phyloP scores from a whole-genome alignment of 805 yeast species.

The Kregervanrija delftensis region DNA sequence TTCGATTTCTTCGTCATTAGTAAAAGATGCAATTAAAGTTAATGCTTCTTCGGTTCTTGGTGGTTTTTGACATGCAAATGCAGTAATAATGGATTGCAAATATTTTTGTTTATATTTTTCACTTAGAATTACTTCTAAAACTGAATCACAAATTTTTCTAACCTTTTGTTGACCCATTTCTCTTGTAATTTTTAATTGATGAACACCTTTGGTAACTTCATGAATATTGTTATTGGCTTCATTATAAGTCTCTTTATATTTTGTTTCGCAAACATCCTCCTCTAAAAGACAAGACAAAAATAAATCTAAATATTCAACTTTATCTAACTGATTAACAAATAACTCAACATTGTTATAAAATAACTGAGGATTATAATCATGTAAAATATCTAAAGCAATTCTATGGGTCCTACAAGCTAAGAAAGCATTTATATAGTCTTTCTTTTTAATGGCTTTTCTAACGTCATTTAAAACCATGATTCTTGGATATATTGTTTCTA shows the following conservation, averaged over 20 bases:
- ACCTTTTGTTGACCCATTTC: constrained; percentile 39
- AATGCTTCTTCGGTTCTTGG: constrained; percentile 78
- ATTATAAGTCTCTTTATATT: constrained; percentile 65
- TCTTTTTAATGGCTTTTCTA: constrained; percentile 54
- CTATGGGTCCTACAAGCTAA: constrained; percentile 82
- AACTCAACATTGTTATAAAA: constrained; percentile 57
- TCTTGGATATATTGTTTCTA: constrained; percentile 91
- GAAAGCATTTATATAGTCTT: constrained; percentile 68
- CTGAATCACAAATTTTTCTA: constrained; percentile 67
- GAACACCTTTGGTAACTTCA: constrained; percentile 2
- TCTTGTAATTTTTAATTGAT: constrained; percentile 3
- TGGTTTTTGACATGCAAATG: constrained; percentile 87
- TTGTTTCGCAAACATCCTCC: constrained; percentile 77
- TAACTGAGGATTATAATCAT: constrained; percentile 75
- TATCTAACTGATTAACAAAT: constrained; percentile 64
- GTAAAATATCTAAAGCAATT: constrained; percentile 80
- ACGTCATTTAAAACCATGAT: constrained; percentile 85
- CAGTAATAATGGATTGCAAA: constrained; percentile 76
- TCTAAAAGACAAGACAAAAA: constrained; percentile 81
- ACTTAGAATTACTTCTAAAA: constrained; percentile 48
- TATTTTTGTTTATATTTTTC: constrained; percentile 50
- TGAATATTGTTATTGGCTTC: constrained; percentile 9
- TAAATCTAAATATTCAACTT: constrained; percentile 73
- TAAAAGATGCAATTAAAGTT: constrained; percentile 47
- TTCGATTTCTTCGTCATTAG: constrained; percentile 41